phyloP scores from a whole-genome alignment of 768 basidiomycete genomes.

The Clathrus columnatus region DNA sequence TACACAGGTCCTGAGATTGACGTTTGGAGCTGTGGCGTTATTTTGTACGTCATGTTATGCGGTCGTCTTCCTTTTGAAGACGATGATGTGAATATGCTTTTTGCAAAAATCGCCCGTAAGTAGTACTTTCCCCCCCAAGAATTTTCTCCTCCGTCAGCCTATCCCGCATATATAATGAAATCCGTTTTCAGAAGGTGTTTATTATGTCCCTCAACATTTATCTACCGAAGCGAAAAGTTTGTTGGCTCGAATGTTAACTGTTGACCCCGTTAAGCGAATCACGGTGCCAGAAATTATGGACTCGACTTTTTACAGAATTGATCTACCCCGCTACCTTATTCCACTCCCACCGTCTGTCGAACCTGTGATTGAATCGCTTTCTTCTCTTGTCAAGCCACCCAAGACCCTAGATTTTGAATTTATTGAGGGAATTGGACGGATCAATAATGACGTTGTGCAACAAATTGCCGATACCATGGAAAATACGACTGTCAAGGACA shows the following conservation, averaged over 20 bases:
- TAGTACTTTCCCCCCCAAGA: conserved; percentile 6
- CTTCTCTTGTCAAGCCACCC: conserved; percentile 55
- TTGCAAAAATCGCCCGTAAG: conserved; percentile 89
- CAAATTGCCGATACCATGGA: conserved; percentile 66
- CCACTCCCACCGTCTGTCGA: conserved; percentile 73
- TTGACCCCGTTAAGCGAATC: conserved; percentile 92
- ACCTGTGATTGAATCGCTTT: conserved; percentile 66
- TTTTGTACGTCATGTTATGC: conserved; percentile 95
- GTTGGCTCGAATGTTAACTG: conserved; percentile 82
- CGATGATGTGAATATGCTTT: conserved; percentile 86
- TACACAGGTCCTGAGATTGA: conserved; percentile 99
- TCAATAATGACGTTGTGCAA: conserved; percentile 87
- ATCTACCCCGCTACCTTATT: conserved; percentile 79
- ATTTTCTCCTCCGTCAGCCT: background rate
- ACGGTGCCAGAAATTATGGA: conserved; percentile 86
- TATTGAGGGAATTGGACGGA: conserved; percentile 85
- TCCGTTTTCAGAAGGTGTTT: conserved; percentile 63
- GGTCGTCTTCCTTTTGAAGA: conserved; percentile 96
- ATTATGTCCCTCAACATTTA: conserved; percentile 76
- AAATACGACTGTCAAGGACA: conserved; percentile 71
- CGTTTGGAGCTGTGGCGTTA: conserved; percentile 98
- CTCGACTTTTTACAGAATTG: conserved; percentile 83
- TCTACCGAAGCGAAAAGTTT: conserved; percentile 70
- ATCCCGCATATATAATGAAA: conserved; percentile 5
- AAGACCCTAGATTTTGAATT: conserved; percentile 70